Evolutionary conservation across 2,329 filamentous ascomycete genomes (phyloP).

Genomic region (Neonectria neomacrospora): DNA sequence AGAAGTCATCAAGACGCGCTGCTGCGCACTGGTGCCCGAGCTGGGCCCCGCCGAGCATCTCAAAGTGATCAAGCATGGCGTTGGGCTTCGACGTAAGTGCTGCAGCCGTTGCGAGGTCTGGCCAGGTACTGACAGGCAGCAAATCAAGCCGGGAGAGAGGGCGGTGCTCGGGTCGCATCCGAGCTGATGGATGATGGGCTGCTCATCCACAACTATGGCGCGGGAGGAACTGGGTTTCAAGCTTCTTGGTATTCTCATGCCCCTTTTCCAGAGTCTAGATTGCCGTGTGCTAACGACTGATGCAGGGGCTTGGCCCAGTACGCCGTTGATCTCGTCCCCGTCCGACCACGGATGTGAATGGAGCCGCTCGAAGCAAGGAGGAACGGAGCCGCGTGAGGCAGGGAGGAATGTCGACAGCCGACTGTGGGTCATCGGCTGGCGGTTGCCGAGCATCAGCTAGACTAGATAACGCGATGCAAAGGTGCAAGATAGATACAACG

Average conservation of each 20-base stretch:
- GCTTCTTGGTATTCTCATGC: constrained; percentile 37
- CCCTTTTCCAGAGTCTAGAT: not conserved
- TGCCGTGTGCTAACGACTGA: constrained; percentile 33
- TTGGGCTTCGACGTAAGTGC: constrained; percentile 46
- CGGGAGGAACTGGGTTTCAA: constrained; percentile 44
- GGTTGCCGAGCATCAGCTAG: not conserved
- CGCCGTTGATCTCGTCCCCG: constrained; percentile 17
- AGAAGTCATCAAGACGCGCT: constrained; percentile 48
- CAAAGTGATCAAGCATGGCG: constrained; percentile 48
- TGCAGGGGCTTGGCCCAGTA: constrained; percentile 40
- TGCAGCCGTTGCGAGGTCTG: not conserved
- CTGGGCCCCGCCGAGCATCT: constrained; percentile 48
- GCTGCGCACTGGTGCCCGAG: constrained; percentile 49
- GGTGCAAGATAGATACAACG: not conserved
- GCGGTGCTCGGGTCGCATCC: constrained; percentile 47
- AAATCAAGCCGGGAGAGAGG: constrained; percentile 32
- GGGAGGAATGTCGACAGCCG: not conserved
- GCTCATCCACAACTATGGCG: constrained; percentile 45
- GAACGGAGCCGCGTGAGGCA: not conserved
- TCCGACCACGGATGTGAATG: not conserved
- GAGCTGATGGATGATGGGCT: constrained; percentile 37
- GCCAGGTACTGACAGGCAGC: not conserved
- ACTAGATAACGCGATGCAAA: not conserved
- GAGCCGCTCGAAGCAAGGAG: not conserved
- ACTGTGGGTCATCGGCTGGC: not conserved